A percentile compares a stretch with the other conserved stretches of the same genome.
Conservation (phyloP, 352 stramenopile species). For the Phytophthora lateralis region DNA sequence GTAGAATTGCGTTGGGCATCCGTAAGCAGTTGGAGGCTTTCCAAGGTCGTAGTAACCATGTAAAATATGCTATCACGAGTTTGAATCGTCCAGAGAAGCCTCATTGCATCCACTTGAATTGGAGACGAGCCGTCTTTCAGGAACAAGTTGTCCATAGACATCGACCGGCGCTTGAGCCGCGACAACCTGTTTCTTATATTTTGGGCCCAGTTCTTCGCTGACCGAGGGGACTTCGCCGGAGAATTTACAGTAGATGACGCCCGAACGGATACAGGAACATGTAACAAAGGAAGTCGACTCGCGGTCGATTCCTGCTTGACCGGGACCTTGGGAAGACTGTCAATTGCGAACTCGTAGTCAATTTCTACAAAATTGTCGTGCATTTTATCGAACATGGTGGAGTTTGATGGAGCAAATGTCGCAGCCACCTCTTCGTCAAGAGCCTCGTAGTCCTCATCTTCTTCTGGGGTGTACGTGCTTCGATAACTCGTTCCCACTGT, state of each 20-base stretch:
- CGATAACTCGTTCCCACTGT: slow-evolving; percentile 67
- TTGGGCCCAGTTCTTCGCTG: slow-evolving; percentile 54
- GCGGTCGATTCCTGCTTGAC: slow-evolving; percentile 12
- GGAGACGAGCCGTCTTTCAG: slow-evolving; percentile 73
- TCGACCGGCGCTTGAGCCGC: slow-evolving; percentile 60
- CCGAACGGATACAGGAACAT: slow-evolving; percentile 22
- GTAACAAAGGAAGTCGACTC: slow-evolving; percentile 16
- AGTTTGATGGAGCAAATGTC: slow-evolving; percentile 38
- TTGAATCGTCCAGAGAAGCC: slow-evolving; percentile 79
- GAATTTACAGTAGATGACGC: slow-evolving; percentile 13
- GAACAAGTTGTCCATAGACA: slow-evolving; percentile 76
- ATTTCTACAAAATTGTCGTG: slow-evolving; percentile 58
- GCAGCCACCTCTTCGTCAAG: slow-evolving; percentile 34
- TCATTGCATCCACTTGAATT: slow-evolving; percentile 86
- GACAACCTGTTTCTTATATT: slow-evolving; percentile 58
- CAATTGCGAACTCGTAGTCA: slow-evolving; percentile 50
- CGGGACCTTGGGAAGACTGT: slow-evolving; percentile 22
- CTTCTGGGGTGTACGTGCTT: slow-evolving; percentile 23
- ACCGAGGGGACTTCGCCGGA: slow-evolving; percentile 37
- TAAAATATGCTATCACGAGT: slow-evolving; percentile 77
- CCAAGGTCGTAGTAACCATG: slow-evolving; percentile 60
- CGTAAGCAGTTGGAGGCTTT: slow-evolving; percentile 54
- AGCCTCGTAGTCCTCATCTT: slow-evolving; percentile 20
- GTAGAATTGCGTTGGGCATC: slow-evolving; percentile 36
- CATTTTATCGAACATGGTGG: slow-evolving; percentile 41